Percentiles rank a stretch among this genome's conserved stretches.
Evolutionary conservation across 2,329 filamentous ascomycete genomes (phyloP).

Genomic region (Lecanosticta acicola): DNA sequence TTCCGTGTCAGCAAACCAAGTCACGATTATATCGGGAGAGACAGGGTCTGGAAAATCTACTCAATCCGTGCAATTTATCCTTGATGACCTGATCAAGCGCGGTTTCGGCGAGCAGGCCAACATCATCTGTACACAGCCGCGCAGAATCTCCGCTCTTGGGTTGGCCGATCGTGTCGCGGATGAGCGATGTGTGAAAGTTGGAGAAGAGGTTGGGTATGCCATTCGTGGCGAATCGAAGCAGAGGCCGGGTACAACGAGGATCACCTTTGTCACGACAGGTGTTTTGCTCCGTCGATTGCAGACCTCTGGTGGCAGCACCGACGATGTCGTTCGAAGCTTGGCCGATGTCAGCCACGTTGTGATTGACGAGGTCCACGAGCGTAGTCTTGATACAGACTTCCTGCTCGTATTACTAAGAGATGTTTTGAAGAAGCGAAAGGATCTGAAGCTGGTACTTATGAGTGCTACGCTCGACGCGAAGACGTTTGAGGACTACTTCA

Average conservation of each 20-base stretch:
- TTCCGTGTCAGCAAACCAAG: constrained; percentile 70
- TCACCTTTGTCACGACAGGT: constrained; percentile 94
- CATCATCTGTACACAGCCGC: constrained; percentile 92
- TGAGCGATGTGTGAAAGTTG: constrained; percentile 74
- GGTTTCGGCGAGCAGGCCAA: constrained; percentile 73
- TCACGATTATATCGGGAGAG: constrained; percentile 95
- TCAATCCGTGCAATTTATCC: constrained; percentile 90
- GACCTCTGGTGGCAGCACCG: constrained; percentile 71
- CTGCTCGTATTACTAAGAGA: constrained; percentile 80
- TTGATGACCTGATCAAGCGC: constrained; percentile 79
- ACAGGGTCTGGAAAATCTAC: constrained; percentile 97
- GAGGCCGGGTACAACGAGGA: constrained; percentile 66
- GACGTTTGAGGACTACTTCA: constrained; percentile 80
- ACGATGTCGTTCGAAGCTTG: constrained; percentile 74
- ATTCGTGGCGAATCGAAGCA: constrained; percentile 86
- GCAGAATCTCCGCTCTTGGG: constrained; percentile 88
- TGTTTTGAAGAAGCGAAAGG: constrained; percentile 66
- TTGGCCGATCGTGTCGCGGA: constrained; percentile 92
- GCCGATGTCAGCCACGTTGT: constrained; percentile 91
- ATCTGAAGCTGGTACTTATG: constrained; percentile 90
- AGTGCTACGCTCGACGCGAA: constrained; percentile 88
- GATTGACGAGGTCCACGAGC: constrained; percentile 94
- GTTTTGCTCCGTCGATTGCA: constrained; percentile 87
- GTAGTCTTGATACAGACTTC: constrained; percentile 92
- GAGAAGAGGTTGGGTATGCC: constrained; percentile 83